Percentiles rank a stretch among this genome's conserved stretches.
Conservation (phyloP, 306 rosid species). For the Neltuma alba region DNA sequence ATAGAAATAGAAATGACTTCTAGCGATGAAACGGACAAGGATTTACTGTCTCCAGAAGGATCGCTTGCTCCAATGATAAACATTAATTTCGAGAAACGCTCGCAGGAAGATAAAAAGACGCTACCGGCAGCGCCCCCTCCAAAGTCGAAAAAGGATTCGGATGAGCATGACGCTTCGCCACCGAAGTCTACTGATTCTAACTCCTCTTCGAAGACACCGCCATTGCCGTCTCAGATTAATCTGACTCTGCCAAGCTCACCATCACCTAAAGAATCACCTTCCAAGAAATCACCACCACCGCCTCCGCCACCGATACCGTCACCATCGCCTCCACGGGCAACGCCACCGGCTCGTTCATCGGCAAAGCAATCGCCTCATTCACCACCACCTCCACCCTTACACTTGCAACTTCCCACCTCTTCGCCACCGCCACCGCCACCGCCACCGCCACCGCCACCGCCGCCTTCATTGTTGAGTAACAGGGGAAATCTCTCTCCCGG, state of each 20-base stretch:
- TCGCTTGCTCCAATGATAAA: background rate
- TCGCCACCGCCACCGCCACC: slow-evolving; percentile 16
- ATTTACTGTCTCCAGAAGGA: background rate
- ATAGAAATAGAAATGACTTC: slow-evolving; percentile 7
- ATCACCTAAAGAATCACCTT: background rate
- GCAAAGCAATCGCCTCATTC: slow-evolving; percentile 9
- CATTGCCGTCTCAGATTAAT: slow-evolving; percentile 29
- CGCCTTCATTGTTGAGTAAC: background rate
- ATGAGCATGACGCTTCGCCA: background rate
- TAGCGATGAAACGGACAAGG: background rate
- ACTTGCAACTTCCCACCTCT: background rate
- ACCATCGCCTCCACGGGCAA: background rate
- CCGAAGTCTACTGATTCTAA: slow-evolving; percentile 1
- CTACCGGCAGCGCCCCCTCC: background rate
- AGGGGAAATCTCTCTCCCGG: background rate
- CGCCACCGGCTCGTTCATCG: background rate
- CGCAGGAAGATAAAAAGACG: background rate
- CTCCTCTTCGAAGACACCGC: background rate
- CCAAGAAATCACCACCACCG: background rate
- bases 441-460: background rate
- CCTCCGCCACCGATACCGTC: background rate
- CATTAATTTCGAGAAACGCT: background rate
- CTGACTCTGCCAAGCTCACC: slow-evolving; percentile 14
- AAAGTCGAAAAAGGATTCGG: background rate
- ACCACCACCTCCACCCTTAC: background rate